These are phyloP conservation scores for Wallacemonas sp. DNA, from an alignment of 208 protist species.

Conservation along the genomic window DNA sequence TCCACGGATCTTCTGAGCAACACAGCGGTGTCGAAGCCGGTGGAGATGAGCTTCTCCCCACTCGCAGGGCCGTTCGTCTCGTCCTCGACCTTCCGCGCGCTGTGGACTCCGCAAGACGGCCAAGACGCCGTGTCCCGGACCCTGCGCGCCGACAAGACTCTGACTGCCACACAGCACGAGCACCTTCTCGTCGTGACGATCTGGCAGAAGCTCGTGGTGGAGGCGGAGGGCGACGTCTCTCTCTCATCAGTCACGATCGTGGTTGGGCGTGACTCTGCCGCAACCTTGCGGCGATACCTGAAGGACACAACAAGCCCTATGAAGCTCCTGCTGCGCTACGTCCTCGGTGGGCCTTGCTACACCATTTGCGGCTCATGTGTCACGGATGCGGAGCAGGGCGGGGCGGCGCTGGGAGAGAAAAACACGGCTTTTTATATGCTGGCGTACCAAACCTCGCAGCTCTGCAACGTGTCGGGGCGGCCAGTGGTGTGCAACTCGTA, in stretches of 20 bases:
- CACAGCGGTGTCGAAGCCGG: background rate
- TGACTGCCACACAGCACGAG: background rate
- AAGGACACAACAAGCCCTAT: constrained; percentile 1
- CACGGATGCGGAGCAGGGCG: constrained; percentile 24
- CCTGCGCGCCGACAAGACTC: background rate
- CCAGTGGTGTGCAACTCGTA: constrained; percentile 38
- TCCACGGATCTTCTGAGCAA: constrained; percentile 21
- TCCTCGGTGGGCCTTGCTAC: constrained; percentile 28
- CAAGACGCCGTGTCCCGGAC: constrained; percentile 6
- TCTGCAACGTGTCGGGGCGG: constrained; percentile 23
- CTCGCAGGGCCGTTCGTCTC: constrained; percentile 20
- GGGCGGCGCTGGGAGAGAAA: background rate
- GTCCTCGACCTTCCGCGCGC: constrained; percentile 4
- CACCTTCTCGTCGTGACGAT: constrained; percentile 31
- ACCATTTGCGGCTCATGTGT: constrained; percentile 27
- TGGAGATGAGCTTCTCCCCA: constrained; percentile 32
- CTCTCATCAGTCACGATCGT: constrained; percentile 29
- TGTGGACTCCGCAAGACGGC: constrained; percentile 11
- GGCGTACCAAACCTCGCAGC: constrained; percentile 19
- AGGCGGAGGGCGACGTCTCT: constrained; percentile 32
- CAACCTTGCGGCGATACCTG: constrained; percentile 1
- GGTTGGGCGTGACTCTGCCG: constrained; percentile 15
- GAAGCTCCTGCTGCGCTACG: constrained; percentile 25
- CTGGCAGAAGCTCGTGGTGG: constrained; percentile 31
- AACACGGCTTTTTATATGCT: constrained; percentile 17